Conservation (phyloP, 805 yeast species). For the Candida argentea region DNA sequence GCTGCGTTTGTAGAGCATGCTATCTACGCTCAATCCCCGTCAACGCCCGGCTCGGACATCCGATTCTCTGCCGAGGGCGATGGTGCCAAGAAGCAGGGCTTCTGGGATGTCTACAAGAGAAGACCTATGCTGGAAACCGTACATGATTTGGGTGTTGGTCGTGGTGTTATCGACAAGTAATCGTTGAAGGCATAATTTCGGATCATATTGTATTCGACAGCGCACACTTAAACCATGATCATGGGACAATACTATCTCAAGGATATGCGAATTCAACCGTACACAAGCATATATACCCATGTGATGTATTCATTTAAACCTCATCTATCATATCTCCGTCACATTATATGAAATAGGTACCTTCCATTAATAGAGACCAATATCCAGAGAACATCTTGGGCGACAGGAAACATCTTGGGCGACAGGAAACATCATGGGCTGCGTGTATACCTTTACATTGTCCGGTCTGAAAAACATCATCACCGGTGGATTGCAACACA, state of each 20-base stretch:
- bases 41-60: conserved; percentile 27
- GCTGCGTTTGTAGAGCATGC: conserved; percentile 29
- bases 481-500: too few species aligned
- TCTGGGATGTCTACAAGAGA: conserved; percentile 76
- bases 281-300: too few species aligned
- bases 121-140: conserved; percentile 75
- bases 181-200: conserved; percentile 11
- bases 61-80: conserved; percentile 28
- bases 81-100: conserved; percentile 40
- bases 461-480: too few species aligned
- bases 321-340: conserved; percentile 1
- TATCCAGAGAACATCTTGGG: too few species aligned
- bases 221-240: conserved; percentile 2
- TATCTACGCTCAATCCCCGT: conserved; percentile 31
- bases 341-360: conserved; percentile 2
- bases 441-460: too few species aligned
- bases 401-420: too few species aligned
- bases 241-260: not conserved
- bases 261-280: too few species aligned
- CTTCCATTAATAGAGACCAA: too few species aligned
- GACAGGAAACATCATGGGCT: too few species aligned
- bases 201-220: not conserved
- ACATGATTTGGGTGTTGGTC: conserved; percentile 61
- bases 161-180: conserved; percentile 37
- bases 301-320: not conserved